Base-by-base conservation (phyloP, 148 eudicot genomes). In the Polygonum maritimum region DNA sequence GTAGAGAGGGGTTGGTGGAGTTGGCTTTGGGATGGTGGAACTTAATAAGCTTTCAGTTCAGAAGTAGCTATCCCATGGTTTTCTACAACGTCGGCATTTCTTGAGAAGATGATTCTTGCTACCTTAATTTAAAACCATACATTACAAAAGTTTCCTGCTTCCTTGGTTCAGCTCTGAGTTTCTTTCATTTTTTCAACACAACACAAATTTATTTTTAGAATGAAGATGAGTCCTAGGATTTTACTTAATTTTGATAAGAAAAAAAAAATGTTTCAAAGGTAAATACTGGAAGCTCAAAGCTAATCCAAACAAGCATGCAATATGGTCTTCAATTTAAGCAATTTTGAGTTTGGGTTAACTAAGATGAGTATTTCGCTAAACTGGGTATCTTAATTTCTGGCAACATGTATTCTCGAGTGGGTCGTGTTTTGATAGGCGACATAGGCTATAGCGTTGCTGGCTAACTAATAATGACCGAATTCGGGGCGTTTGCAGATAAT, bases 401-500 rank as follows among this genome's bases (percentile, higher is more conserved):
- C 21, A 3, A 52, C 2, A 16, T 52, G 21, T n/a, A 52, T 52
- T 52, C 31, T 55, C 31, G 62, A 16, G 21, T 73, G 14, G 52
- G 12, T 45, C 58, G 19, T 75, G 58, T 57, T 76, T 70, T 45
- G 71, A 21, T 49, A 76, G 57, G 31, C 31, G 31, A 18, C 35
- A 39, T 49, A n/a, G 15, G 40, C 16, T 2, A 33, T 36, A n/a
- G 63, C 73, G 18, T 62, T 75, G 21, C 39, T 33, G 39, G 33
- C 8, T 62, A 22, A 1, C 9, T 55, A 7, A n/a, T 26, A 26
- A 26, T 26, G 31, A 26, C 31, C 31, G 3, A 15, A n/a, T n/a
- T 55, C 33, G 15, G 22, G 62, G 62, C 14, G 38, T 4, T 31
- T 8, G 33, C 97, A 94, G 96, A 92, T 94, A 60, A 92, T 92